Base-by-base conservation (phyloP, 2,329 filamentous ascomycete genomes). In the Hirsutella thompsonii region DNA sequence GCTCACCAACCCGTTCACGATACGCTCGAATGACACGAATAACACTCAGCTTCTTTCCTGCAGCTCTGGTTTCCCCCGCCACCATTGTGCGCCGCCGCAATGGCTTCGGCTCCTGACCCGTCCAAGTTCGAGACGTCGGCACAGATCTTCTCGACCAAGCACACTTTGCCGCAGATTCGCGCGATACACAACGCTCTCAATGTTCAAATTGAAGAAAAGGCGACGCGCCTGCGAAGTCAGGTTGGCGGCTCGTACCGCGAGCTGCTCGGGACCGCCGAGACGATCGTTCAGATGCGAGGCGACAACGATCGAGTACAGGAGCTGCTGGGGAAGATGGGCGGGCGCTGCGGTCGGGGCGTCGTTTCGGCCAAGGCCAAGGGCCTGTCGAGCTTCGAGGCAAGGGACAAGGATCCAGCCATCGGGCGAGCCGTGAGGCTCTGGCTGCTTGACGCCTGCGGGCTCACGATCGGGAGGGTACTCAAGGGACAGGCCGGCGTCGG, bases 181-280 rank as follows among this genome's bases (percentile, higher is more conserved):
- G 65, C 73, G 42, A 70, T 81, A 47, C 76, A 81, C 62, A 74
- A 74, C 49, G 61, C 62, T 19, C 68, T 81, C 30, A 74, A 76
- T 53, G 63, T 62, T 9, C 67, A 72, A 48, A 70, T 79, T 49
- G 76, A 80, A 47, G 76, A 81, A 55, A 79, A 79, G 52, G 69
- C 74, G 28, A 66, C 65, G 38, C 75, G 76, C 26, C 66, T 81
- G 53, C 75, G 77, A 50, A 77, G 70, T 16, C 73, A 79, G 55
- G 77, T 81, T 46, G 77, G 77, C 49, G 69, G 66, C 44, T 79
- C 74, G 54, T 96, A 96, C 62, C 83, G 90, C 50, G 86, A 92
- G 52, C 77, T 96, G 8, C 77, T 96, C 20, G 85, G 85, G 40
- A 95, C 90, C 0, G 90, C 90, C 41, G 89, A 95, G 62, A 81